Percentiles rank a stretch among this genome's conserved stretches.
Evolutionary conservation across 495 filamentous ascomycete species (phyloP).

Genomic region (Talaromyces nanjingensis): DNA sequence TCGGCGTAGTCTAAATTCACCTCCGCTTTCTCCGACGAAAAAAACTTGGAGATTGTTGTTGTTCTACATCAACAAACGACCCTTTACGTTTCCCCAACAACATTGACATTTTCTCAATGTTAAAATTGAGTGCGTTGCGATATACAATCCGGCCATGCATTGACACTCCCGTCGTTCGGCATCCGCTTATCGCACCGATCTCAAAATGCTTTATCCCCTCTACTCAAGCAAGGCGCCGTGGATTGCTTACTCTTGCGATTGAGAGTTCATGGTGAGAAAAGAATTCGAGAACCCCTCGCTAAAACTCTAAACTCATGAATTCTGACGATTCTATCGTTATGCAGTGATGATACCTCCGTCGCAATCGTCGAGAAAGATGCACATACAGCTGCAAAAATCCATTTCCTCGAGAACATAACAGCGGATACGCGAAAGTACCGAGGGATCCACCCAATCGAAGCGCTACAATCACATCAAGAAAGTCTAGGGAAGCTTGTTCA

Average conservation of each 20-base stretch:
- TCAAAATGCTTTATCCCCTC: neutral
- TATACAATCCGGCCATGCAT: neutral
- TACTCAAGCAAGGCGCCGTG: conserved; percentile 19
- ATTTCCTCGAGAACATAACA: conserved; percentile 78
- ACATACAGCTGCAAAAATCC: conserved; percentile 43
- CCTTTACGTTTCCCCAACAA: too few species aligned
- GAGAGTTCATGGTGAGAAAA: conserved; percentile 72
- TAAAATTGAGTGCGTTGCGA: neutral
- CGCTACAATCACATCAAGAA: conserved; percentile 65
- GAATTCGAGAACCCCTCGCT: neutral
- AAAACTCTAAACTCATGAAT: neutral
- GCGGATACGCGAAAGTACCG: conserved; percentile 61
- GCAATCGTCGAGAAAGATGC: conserved; percentile 63
- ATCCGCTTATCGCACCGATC: neutral
- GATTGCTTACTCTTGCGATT: conserved; percentile 73
- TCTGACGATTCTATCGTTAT: neutral
- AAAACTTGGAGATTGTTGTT: neutral
- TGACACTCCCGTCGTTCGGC: neutral
- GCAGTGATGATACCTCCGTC: conserved; percentile 88
- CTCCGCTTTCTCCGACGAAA: neutral
- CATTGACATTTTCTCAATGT: neutral
- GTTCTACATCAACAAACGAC: too few species aligned
- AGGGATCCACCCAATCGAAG: conserved; percentile 71
- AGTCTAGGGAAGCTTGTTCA: conserved; percentile 59
- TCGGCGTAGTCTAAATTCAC: conserved; percentile 1